Conservation (phyloP, 192 early-diverging fungal species). For the Coemansia furcata region DNA sequence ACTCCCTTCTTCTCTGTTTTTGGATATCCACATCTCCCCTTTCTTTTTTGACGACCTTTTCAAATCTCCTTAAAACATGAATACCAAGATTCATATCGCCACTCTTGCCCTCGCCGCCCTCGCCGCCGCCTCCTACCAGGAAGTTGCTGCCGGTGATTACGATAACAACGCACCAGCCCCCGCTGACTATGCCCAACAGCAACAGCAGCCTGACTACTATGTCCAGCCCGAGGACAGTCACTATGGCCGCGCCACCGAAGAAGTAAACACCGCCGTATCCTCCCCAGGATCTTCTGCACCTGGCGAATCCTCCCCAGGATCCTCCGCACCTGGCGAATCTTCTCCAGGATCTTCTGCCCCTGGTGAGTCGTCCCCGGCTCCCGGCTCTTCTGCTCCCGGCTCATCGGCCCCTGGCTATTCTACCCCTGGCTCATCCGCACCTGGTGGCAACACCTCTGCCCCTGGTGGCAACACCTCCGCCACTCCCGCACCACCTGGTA, state of each 20-base stretch:
- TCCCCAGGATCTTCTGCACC: constrained; percentile 14
- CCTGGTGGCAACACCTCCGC: background rate
- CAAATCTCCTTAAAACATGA: constrained; percentile 12
- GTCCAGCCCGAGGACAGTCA: constrained; percentile 24
- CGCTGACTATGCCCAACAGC: constrained; percentile 13
- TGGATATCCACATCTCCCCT: background rate
- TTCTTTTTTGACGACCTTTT: background rate
- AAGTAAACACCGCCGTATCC: constrained; percentile 23
- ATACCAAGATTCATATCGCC: constrained; percentile 50
- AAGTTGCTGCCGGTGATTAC: constrained; percentile 24
- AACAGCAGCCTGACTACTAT: constrained; percentile 8
- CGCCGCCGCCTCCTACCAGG: constrained; percentile 42
- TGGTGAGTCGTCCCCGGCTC: constrained; percentile 9
- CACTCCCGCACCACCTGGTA: constrained; percentile 3
- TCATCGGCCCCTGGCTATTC: constrained; percentile 4
- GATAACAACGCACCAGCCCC: constrained; percentile 6
- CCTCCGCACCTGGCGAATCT: background rate
- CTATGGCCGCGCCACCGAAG: constrained; percentile 39
- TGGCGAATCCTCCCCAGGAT: constrained; percentile 12
- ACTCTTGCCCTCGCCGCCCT: constrained; percentile 43
- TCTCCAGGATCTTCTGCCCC: constrained; percentile 15
- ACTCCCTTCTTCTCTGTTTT: background rate
- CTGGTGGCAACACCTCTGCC: background rate
- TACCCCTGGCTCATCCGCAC: constrained; percentile 11
- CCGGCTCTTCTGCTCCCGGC: constrained; percentile 3